phyloP scores from a whole-genome alignment of 1,284 basidiomycete genomes.

The Heterobasidion occidentale region DNA sequence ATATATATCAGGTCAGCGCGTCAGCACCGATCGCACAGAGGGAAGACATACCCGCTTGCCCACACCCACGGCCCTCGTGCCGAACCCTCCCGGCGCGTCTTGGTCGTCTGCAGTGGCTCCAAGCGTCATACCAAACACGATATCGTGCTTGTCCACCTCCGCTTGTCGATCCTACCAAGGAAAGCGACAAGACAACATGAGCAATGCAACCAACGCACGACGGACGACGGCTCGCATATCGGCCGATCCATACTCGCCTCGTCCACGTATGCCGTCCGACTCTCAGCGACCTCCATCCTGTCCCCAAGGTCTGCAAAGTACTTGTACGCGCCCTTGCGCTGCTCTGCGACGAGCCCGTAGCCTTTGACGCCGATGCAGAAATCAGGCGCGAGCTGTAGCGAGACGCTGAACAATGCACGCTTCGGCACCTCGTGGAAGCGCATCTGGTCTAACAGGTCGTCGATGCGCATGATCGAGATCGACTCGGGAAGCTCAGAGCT shows the following conservation, averaged over 20 bases:
- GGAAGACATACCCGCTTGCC: conserved; percentile 40
- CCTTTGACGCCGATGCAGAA: conserved; percentile 90
- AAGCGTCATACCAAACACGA: conserved; percentile 56
- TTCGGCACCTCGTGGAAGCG: conserved; percentile 83
- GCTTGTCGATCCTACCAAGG: conserved; percentile 44
- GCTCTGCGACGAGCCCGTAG: conserved; percentile 79
- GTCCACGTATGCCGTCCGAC: conserved; percentile 70
- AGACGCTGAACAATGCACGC: conserved; percentile 78
- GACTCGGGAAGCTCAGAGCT: conserved; percentile 50
- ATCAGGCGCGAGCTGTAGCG: conserved; percentile 73
- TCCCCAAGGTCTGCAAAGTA: conserved; percentile 79
- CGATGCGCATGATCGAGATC: conserved; percentile 63
- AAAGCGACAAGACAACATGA: background rate
- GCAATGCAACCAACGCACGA: background rate
- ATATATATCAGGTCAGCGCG: background rate
- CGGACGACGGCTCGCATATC: background rate
- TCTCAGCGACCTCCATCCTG: conserved; percentile 65
- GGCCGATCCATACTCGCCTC: conserved; percentile 39
- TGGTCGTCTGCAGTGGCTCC: conserved; percentile 37
- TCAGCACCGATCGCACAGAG: background rate
- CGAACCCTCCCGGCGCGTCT: conserved; percentile 30
- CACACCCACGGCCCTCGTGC: conserved; percentile 34
- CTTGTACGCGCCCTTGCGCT: conserved; percentile 73
- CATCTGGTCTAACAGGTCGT: conserved; percentile 79
- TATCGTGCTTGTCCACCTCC: conserved; percentile 47